Evolutionary conservation across 331 rosid species (phyloP).

Genomic region (Spiraea crenata): DNA sequence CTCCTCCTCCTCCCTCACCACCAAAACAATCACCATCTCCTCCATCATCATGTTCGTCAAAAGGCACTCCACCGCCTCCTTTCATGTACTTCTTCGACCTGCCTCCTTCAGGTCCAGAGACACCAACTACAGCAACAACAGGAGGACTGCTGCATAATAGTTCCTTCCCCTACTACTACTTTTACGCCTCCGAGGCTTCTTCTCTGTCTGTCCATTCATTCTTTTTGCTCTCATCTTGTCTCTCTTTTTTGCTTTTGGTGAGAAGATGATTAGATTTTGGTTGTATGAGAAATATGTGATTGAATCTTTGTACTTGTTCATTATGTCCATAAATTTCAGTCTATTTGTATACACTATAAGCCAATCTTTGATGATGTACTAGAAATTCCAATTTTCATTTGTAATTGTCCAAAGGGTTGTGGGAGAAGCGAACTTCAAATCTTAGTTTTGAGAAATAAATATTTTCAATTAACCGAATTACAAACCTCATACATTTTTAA

Average conservation of each 20-base stretch:
- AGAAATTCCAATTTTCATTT: not conserved
- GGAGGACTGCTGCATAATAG: conserved; percentile 44
- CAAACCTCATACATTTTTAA: too few species aligned
- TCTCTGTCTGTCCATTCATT: conserved; percentile 26
- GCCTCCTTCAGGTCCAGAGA: conserved; percentile 51
- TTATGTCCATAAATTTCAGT: not conserved
- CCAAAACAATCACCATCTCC: conserved; percentile 16
- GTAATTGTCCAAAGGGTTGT: too few species aligned
- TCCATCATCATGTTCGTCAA: conserved; percentile 35
- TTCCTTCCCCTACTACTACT: conserved; percentile 59
- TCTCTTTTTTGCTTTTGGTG: conserved; percentile 33
- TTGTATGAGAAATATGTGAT: not conserved
- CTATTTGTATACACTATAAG: not conserved
- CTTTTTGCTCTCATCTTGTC: conserved; percentile 25
- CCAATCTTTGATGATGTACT: not conserved
- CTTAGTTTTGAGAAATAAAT: too few species aligned
- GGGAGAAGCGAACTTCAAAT: too few species aligned
- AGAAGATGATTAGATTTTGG: not conserved
- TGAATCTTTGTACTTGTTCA: conserved; percentile 4
- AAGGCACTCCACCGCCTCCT: conserved; percentile 57
- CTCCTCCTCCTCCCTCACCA: conserved; percentile 14
- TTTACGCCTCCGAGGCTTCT: conserved; percentile 52
- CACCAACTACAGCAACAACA: conserved; percentile 19
- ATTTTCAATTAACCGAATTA: too few species aligned
- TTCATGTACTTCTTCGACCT: conserved; percentile 26